Conservation (phyloP, 805 yeast genomes). For the Candida boleticola region DNA sequence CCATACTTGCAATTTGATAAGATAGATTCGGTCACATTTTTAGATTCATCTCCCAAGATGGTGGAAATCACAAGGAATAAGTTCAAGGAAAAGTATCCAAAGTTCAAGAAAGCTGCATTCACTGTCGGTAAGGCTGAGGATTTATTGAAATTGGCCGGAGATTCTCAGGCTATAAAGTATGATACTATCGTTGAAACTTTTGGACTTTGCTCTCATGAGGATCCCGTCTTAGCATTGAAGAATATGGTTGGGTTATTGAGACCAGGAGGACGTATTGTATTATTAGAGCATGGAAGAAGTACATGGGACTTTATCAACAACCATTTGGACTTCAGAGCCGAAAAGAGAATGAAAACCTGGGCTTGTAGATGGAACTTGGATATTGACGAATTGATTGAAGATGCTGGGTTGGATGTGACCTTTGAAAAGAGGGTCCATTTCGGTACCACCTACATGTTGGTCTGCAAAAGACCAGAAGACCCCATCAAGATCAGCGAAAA, state of each 20-base stretch:
- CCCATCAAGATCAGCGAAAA: constrained; percentile 43
- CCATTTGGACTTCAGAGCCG: constrained; percentile 79
- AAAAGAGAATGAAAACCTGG: constrained; percentile 82
- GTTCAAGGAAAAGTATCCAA: constrained; percentile 66
- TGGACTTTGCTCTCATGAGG: constrained; percentile 94
- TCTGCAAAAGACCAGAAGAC: constrained; percentile 74
- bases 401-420: constrained; percentile 79
- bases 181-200: constrained; percentile 93
- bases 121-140: constrained; percentile 91
- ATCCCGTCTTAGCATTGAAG: constrained; percentile 78
- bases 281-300: constrained; percentile 93
- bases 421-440: constrained; percentile 79
- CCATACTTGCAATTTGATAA: constrained; percentile 62
- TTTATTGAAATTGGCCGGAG: constrained; percentile 53
- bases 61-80: constrained; percentile 74
- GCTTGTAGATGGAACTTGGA: constrained; percentile 98
- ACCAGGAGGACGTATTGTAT: constrained; percentile 86
- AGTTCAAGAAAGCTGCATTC: constrained; percentile 71
- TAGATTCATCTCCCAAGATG: constrained; percentile 86
- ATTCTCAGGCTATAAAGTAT: constrained; percentile 50
- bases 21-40: constrained; percentile 72
- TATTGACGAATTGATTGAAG: constrained; percentile 81
- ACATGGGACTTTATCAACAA: constrained; percentile 73
- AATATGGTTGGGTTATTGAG: constrained; percentile 72
- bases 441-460: constrained; percentile 89